phyloP scores from a whole-genome alignment of 148 eudicot species.

The Camellia lanceoleosa region DNA sequence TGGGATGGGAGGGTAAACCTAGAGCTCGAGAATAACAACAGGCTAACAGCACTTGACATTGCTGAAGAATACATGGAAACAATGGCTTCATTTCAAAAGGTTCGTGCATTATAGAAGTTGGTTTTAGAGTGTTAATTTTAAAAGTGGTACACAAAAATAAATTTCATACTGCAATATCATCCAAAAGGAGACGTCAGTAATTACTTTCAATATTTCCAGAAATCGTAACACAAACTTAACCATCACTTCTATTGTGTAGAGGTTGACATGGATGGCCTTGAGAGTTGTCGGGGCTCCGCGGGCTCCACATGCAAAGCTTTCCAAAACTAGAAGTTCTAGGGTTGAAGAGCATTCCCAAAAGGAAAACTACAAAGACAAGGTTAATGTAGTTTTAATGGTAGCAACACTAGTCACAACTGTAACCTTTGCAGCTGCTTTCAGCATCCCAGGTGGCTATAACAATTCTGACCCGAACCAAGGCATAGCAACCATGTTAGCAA shows the following conservation, averaged over 20 bases:
- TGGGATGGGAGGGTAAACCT: constrained; percentile 19
- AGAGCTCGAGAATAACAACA: constrained; percentile 16
- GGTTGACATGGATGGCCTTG: constrained; percentile 30
- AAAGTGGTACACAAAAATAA: background rate
- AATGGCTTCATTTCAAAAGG: constrained; percentile 23
- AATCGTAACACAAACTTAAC: background rate
- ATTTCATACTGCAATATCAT: no score
- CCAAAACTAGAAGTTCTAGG: background rate
- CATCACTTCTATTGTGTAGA: constrained; percentile 5
- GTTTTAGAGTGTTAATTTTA: background rate
- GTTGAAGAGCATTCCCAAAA: background rate
- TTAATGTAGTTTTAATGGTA: constrained; percentile 27
- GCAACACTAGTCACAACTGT: constrained; percentile 30
- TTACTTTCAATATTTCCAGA: background rate
- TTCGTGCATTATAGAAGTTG: background rate
- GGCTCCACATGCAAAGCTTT: constrained; percentile 10
- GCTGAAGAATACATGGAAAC: constrained; percentile 27
- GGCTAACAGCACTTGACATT: constrained; percentile 31
- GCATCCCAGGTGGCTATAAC: constrained; percentile 30
- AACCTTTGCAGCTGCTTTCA: constrained; percentile 28
- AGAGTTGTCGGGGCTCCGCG: constrained; percentile 22
- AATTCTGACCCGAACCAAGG: constrained; percentile 19
- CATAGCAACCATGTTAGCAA: constrained; percentile 20
- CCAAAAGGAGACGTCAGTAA: background rate
- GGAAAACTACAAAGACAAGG: constrained; percentile 23